Evolutionary conservation across 2,329 filamentous ascomycete genomes (phyloP), one percentile per base, ranked within the genome.

Genomic region (Fusarium sp.): DNA sequence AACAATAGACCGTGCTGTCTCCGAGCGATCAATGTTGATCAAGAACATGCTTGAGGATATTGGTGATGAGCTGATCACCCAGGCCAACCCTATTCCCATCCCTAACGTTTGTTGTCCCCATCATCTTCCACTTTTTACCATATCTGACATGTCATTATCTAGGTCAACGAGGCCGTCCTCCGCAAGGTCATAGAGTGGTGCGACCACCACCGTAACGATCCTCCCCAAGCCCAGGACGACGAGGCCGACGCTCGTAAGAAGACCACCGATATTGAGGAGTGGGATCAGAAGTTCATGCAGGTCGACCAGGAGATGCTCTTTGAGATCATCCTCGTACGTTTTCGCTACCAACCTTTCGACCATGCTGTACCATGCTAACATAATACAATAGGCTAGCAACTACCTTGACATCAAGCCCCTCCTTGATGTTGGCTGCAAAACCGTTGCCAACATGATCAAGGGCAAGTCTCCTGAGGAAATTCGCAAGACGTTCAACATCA

Each of bases 221-320:
- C 96, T 39, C 86, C 89, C n/a, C 87, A 89, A 67, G 85, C 90
- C 54, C 88, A 89, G 75, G 95, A 98, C 67, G 96, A 97, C 63
- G 94, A 99, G 75, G 91, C 92, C 66, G 95, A 98, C 75, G 94
- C 90, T 50, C 93, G 96, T 74, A 97, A 97, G 87, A 97, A 97
- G 89, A 97, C 94, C 2, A 98, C 96, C 46, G 96, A 99, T 75
- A 99, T 99, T 71, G 96, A 98, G 62, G 96, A 99, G 82, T 99
- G 96, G 96, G 96, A 99, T 75, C 95, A 98, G 81, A 99, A 99
- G 83, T 99, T 98, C 81, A 98, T 99, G 96, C 95, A 98, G 82
- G 96, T 99, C 19, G 96, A 99, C 79, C 96, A 99, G 78, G 96
- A 99, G 83, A 98, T 99, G 96, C 88, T 99, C 3, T 99, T 99